Base-by-base conservation (phyloP, 352 stramenopile genomes). In the Phytophthora meadii region DNA sequence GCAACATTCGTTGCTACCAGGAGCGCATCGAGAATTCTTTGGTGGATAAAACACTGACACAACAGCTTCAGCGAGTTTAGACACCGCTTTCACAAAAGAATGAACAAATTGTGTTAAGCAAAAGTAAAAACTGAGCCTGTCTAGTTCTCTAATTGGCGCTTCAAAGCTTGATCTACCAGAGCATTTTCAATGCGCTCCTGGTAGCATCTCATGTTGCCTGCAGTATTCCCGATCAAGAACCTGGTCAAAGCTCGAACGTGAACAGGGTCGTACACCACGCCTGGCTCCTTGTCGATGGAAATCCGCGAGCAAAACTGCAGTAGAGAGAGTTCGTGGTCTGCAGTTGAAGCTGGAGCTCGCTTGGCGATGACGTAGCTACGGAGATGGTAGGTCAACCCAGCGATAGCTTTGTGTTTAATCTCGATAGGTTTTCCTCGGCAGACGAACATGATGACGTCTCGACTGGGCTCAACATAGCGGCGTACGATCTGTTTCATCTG, bases 291-390 rank as follows among this genome's bases (percentile, higher is more conserved):
- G 49, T 88, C 70, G 22, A 81, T 76, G 7, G 78, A 84, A 25
- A 82, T 79, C 28, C 81, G 68, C 15, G 74, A 71, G 56, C 76
- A 86, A 65, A 74, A 76, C 60, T 88, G 76, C 54, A 91, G 50
- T 17, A 88, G 68, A 27, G 78, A 73, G 28, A 72, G 56, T 10
- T 83, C 67, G 5, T 67, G 45, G 46, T 69, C 52, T 25, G 53
- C 42, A 25, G 68, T 68, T 19, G 76, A 81, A 4, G 48, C 39
- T 30, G 45, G 48, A 17, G 79, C 61, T 54, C 61, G 71, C 51
- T 78, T 80, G 19, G 86, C 63, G 28, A 91, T 50, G 25, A 82
- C 66, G 51, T 68, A 74, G 40, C 61, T 36, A 10, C 61, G 44
- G 46, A 70, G 50, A 25, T 70, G 66, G 15, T 67, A 74, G 11